Base-by-base conservation (phyloP, 352 stramenopile genomes). In the Phytophthora agathidicida region DNA sequence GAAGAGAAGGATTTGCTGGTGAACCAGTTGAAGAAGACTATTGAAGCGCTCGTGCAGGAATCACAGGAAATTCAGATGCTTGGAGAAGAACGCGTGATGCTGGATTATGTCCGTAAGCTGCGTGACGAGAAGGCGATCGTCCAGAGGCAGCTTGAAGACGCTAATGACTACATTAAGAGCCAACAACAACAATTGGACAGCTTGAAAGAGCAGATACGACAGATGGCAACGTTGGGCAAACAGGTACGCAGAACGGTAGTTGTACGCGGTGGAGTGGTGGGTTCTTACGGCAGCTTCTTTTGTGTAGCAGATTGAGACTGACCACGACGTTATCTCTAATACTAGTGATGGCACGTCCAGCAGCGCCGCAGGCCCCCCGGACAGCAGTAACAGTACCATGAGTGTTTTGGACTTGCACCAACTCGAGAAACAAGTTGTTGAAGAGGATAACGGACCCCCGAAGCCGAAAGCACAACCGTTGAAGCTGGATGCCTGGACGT, bases 1-100 rank as follows among this genome's bases (percentile, higher is more conserved):
- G 86, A 96, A 65, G 86, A 96, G 51, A 94, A 94, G 39, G 79
- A 96, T 58, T 30, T 92, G 45, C 56, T 96, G 5, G 86, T 94
- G 17, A 75, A 72, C 11, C 84, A 96, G 49, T 68, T 96, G 44
- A 88, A 89, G 48, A 78, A 75, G 31, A 92, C 83, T 4, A 94
- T 96, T 19, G 86, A 96, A 54, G 52, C 63, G 7, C 71, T 96
- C 5, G 84, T 92, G 23, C 56, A 85, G 14, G 84, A 96, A 38
- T 65, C 72, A 7, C 79, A 94, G 35, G 84, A 96, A 60, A 85
- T 81, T 39, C 65, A 81, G 24, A 89, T 92, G 65, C 75, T 94
- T 7, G 84, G 86, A 14, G 83, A 94, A 65, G 80, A 96, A 44
- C 71, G 74, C 24, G 77, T 85, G 1, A 86, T 96, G 60, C 65